These are phyloP conservation scores for Cyberlindnera americana DNA, from an alignment of 805 yeast genomes.

Conservation along the genomic window DNA sequence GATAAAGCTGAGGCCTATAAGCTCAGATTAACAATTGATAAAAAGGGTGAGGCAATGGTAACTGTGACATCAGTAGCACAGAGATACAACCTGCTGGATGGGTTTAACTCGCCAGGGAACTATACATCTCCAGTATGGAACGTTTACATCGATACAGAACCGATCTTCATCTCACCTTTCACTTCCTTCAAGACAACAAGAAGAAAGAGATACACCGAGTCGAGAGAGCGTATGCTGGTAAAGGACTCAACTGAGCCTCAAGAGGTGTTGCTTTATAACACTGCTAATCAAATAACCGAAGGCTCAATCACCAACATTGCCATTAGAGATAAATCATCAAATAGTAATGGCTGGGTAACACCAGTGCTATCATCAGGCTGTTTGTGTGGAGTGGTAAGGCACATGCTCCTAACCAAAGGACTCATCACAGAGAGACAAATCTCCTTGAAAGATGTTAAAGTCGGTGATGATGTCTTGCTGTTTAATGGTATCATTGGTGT, in stretches of 20 bases:
- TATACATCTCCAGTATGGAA: conserved; percentile 42
- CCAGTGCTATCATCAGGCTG: conserved; percentile 81
- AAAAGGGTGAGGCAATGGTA: conserved; percentile 33
- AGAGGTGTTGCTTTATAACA: conserved; percentile 73
- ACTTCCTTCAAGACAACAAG: conserved; percentile 86
- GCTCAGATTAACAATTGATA: conserved; percentile 43
- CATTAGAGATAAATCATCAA: conserved; percentile 30
- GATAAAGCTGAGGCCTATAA: conserved; percentile 39
- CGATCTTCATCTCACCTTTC: conserved; percentile 61
- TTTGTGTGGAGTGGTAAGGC: conserved; percentile 78
- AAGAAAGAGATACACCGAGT: conserved; percentile 57
- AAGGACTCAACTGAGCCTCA: conserved; percentile 31
- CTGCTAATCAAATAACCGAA: conserved; percentile 62
- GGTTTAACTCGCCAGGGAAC: conserved; percentile 27
- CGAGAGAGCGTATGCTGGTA: conserved; percentile 48
- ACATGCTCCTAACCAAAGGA: conserved; percentile 52
- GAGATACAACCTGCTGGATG: conserved; percentile 30
- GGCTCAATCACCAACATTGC: conserved; percentile 85
- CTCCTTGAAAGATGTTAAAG: conserved; percentile 39
- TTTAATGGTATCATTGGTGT: conserved; percentile 87
- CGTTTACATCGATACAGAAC: conserved; percentile 55
- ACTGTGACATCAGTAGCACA: conserved; percentile 34
- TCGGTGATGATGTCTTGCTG: conserved; percentile 69
- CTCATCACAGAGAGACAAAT: conserved; percentile 52
- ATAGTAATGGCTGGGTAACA: conserved; percentile 63